These are phyloP conservation scores for Fusarium sarcochroum DNA, from an alignment of 2,329 filamentous ascomycete genomes.

Conservation along the genomic window DNA sequence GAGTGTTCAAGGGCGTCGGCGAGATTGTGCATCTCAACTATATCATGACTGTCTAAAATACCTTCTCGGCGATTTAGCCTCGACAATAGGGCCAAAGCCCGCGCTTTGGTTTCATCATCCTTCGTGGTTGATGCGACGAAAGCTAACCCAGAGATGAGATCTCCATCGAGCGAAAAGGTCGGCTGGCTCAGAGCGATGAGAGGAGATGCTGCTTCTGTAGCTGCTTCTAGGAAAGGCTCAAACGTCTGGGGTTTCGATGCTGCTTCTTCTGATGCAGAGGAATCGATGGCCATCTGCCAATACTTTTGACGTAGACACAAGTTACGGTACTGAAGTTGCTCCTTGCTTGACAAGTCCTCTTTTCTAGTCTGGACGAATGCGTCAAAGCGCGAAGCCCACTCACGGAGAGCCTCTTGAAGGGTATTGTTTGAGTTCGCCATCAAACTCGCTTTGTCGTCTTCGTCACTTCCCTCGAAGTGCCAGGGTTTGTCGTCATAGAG, in stretches of 20 bases:
- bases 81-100: background rate
- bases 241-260: accelerated
- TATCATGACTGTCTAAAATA: background rate
- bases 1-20: background rate
- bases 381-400: background rate
- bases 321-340: background rate
- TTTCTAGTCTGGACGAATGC: background rate
- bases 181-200: background rate
- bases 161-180: background rate
- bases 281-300: background rate
- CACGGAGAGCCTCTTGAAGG: background rate
- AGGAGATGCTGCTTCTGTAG: background rate
- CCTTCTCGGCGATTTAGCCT: background rate
- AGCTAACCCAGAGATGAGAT: background rate
- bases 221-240: background rate
- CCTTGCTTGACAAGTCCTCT: background rate
- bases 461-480: background rate
- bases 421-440: background rate
- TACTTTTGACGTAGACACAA: background rate
- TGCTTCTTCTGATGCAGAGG: background rate
- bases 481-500: background rate
- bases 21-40: conserved; percentile 4
- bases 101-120: background rate
- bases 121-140: background rate
- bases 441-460: background rate